A percentile compares a stretch with the other conserved stretches of the same genome.
Evolutionary conservation across 1,139 yeast genomes (phyloP).

Genomic region (Magnusiomyces fungicola): DNA sequence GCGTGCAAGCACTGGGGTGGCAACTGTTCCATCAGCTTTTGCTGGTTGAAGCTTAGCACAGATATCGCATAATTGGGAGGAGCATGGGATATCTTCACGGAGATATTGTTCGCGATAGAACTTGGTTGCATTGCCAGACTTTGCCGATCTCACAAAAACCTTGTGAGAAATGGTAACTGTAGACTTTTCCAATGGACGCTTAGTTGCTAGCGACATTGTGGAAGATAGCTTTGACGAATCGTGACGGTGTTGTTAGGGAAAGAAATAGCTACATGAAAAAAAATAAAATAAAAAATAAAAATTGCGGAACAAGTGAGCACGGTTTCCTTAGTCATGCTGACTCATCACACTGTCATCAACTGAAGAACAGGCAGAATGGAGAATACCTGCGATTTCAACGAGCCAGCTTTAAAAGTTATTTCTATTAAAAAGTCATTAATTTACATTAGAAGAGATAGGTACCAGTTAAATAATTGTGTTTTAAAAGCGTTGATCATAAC

Average conservation of each 20-base stretch:
- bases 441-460: too few species aligned
- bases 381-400: too few species aligned
- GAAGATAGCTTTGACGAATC: background rate
- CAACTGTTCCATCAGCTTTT: slow-evolving; percentile 37
- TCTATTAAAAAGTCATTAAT: too few species aligned
- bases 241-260: background rate
- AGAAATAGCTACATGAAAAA: background rate
- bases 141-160: slow-evolving; percentile 76
- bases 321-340: too few species aligned
- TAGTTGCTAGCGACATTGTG: slow-evolving; percentile 16
- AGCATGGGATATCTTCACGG: slow-evolving; percentile 87
- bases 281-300: background rate
- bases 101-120: slow-evolving; percentile 91
- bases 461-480: too few species aligned
- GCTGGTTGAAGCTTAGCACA: slow-evolving; percentile 41
- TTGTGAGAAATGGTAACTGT: slow-evolving; percentile 47
- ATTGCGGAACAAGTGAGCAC: too few species aligned
- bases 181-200: slow-evolving; percentile 17
- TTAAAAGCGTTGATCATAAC: too few species aligned
- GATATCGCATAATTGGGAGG: slow-evolving; percentile 57
- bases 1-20: slow-evolving; percentile 38
- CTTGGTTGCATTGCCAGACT: slow-evolving; percentile 85
- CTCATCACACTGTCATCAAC: too few species aligned
- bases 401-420: too few species aligned
- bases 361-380: too few species aligned